A percentile compares a stretch with the other conserved stretches of the same genome.
These are phyloP conservation scores for Croton setiger DNA, from an alignment of 441 rosid genomes.

Conservation along the genomic window DNA sequence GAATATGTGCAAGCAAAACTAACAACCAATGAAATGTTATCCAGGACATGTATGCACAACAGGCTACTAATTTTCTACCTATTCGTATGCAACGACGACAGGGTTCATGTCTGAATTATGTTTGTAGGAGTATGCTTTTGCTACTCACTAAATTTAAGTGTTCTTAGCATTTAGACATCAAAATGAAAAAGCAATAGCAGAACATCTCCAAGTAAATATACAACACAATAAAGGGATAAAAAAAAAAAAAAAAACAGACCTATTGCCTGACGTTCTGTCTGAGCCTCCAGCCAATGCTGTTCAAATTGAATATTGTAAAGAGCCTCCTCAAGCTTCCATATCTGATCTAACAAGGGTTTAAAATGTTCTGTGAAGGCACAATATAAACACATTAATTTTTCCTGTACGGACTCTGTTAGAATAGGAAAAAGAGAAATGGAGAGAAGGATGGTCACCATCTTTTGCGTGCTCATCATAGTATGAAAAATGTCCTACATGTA, in stretches of 20 bases:
- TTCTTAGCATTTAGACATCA: not conserved
- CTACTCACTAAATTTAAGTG: not conserved
- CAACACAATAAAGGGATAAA: not conserved
- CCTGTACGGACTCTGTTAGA: not conserved
- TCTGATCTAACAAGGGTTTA: constrained; percentile 56
- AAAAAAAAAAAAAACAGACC: constrained; percentile 31
- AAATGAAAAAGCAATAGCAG: not conserved
- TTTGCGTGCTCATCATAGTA: constrained; percentile 66
- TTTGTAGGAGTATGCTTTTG: not conserved
- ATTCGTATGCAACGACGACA: not conserved
- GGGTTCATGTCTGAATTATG: not conserved
- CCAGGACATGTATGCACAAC: not conserved
- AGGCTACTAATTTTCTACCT: not conserved
- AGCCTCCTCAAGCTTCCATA: constrained; percentile 62
- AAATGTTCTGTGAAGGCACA: constrained; percentile 52
- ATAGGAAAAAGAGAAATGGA: not conserved
- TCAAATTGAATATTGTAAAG: constrained; percentile 71
- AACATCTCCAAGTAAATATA: not conserved
- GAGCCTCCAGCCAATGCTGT: constrained; percentile 79
- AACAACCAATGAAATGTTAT: not conserved
- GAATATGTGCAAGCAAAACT: not conserved
- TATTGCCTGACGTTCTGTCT: constrained; percentile 72
- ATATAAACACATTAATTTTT: constrained; percentile 9
- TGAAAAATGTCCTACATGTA: constrained; percentile 58
- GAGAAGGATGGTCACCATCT: constrained; percentile 38